phyloP scores from a whole-genome alignment of 2,329 filamentous ascomycete genomes.

The Fusarium torreyae region DNA sequence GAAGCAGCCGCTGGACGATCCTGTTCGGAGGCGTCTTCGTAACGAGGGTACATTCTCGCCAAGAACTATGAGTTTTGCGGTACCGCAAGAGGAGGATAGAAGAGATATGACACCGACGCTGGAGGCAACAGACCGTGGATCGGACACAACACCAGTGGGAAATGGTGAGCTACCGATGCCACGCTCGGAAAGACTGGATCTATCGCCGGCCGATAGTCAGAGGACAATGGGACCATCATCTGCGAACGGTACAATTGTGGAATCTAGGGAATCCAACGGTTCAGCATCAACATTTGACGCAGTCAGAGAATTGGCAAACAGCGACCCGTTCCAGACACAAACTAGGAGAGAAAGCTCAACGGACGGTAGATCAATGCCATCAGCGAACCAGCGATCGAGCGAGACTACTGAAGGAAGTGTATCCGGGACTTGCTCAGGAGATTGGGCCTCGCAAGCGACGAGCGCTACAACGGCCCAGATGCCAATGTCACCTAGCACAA shows the following conservation, averaged over 20 bases:
- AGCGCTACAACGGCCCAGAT: conserved; percentile 75
- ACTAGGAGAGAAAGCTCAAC: conserved; percentile 51
- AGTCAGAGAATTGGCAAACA: conserved; percentile 64
- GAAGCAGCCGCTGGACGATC: conserved; percentile 57
- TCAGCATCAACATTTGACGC: conserved; percentile 62
- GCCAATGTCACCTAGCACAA: conserved; percentile 75
- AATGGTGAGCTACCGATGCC: conserved; percentile 45
- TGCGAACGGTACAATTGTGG: conserved; percentile 42
- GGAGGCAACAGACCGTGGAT: conserved; percentile 38
- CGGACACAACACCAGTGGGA: conserved; percentile 43
- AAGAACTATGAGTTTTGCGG: conserved; percentile 60
- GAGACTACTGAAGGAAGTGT: conserved; percentile 74
- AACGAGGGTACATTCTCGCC: conserved; percentile 63
- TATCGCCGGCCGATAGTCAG: conserved; percentile 49
- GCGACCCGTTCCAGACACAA: conserved; percentile 63
- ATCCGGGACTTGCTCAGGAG: conserved; percentile 67
- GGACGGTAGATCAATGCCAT: conserved; percentile 59
- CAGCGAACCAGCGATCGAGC: conserved; percentile 69
- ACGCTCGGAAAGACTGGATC: conserved; percentile 46
- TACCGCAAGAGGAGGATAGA: conserved; percentile 48
- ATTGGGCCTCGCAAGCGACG: conserved; percentile 75
- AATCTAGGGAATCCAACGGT: conserved; percentile 63
- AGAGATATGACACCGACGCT: conserved; percentile 38
- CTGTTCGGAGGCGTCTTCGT: conserved; percentile 55
- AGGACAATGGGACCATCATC: conserved; percentile 49